A percentile compares a stretch with the other conserved stretches of the same genome.
phyloP scores from a whole-genome alignment of 164 flowering plant species.

The Sedum album region DNA sequence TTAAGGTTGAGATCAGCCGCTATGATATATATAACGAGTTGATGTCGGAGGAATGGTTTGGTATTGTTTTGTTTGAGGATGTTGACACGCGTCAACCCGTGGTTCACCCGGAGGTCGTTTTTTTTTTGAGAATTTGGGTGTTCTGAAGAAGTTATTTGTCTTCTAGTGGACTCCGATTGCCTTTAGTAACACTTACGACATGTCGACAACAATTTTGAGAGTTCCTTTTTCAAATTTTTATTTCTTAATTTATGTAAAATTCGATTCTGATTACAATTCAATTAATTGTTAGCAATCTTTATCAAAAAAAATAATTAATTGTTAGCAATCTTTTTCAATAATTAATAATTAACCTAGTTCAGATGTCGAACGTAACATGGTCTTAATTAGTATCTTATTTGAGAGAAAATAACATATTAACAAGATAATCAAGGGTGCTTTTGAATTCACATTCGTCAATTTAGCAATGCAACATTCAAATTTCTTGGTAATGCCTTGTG shows the following conservation, averaged over 20 bases:
- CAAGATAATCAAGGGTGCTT: background rate
- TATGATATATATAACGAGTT: background rate
- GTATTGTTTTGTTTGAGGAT: background rate
- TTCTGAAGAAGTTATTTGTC: too few species aligned
- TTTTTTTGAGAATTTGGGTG: too few species aligned
- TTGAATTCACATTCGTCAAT: background rate
- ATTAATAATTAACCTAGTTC: too few species aligned
- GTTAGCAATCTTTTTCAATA: too few species aligned
- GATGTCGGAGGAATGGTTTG: too few species aligned
- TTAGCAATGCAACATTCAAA: background rate
- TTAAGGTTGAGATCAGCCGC: background rate
- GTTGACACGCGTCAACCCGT: background rate
- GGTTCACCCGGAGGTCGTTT: background rate
- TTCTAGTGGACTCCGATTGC: too few species aligned
- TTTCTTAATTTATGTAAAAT: background rate
- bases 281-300: too few species aligned
- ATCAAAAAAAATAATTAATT: too few species aligned
- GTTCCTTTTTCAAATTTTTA: background rate
- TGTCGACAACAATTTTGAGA: background rate
- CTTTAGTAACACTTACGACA: background rate
- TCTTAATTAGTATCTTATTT: too few species aligned
- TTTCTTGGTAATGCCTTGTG: constrained; percentile 32
- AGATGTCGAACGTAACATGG: too few species aligned
- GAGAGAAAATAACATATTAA: too few species aligned
- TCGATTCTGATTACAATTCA: too few species aligned